These are phyloP conservation scores for Exidia glandulosa DNA, from an alignment of 768 basidiomycete genomes.

Conservation along the genomic window DNA sequence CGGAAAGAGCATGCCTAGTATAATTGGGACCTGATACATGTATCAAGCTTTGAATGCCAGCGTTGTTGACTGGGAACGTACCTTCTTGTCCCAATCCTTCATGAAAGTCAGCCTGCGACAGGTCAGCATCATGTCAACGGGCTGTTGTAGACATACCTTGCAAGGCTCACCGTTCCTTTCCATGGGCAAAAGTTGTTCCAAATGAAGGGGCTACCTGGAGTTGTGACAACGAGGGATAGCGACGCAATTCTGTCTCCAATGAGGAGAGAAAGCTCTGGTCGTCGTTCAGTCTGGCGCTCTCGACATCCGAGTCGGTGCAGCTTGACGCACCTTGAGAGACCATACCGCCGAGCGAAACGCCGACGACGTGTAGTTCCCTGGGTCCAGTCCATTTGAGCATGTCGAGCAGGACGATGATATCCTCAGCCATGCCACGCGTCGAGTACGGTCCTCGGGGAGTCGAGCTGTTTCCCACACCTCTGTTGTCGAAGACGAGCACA, in stretches of 20 bases:
- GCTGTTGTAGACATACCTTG: neutral
- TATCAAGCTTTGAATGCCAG: neutral
- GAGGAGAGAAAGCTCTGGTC: conserved; percentile 51
- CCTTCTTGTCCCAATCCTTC: neutral
- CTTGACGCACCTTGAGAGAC: conserved; percentile 52
- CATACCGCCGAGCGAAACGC: conserved; percentile 75
- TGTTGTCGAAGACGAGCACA: conserved; percentile 70
- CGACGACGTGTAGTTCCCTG: conserved; percentile 57
- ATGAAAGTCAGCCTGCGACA: neutral
- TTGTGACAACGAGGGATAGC: conserved; percentile 58
- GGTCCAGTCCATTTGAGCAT: conserved; percentile 59
- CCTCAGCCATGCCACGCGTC: conserved; percentile 69
- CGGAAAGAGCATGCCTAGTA: conserved; percentile 52
- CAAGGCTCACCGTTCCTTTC: conserved; percentile 10
- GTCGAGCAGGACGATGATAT: conserved; percentile 54
- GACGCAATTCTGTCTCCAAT: conserved; percentile 60
- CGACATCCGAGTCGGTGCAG: neutral
- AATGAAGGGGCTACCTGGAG: conserved; percentile 44
- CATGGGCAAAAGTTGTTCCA: conserved; percentile 52
- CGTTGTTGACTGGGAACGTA: no score
- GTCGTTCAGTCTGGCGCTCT: neutral
- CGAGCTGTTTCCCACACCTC: conserved; percentile 69
- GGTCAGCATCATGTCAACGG: neutral
- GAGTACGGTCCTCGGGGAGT: conserved; percentile 67
- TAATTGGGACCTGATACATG: neutral